These are phyloP conservation scores for Ogataea ganodermae DNA, from an alignment of 805 yeast species.

Conservation along the genomic window DNA sequence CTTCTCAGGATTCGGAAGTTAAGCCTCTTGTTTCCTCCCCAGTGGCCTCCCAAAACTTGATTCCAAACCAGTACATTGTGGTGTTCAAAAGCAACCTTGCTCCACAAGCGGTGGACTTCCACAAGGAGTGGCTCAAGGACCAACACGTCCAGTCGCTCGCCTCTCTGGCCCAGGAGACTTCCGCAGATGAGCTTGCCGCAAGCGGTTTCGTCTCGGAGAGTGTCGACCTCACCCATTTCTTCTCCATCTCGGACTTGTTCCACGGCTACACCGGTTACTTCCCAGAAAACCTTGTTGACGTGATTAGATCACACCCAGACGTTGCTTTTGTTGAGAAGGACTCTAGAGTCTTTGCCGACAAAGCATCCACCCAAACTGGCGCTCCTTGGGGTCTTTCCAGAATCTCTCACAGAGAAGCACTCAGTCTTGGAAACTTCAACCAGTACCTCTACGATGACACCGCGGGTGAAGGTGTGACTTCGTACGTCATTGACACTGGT, in stretches of 20 bases:
- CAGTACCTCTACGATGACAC: slow-evolving; percentile 70
- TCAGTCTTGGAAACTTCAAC: slow-evolving; percentile 68
- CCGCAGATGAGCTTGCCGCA: slow-evolving; percentile 22
- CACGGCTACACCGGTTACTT: slow-evolving; percentile 87
- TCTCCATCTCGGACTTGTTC: slow-evolving; percentile 57
- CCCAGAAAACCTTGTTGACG: slow-evolving; percentile 70
- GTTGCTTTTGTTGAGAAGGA: slow-evolving; percentile 71
- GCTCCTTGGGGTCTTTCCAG: slow-evolving; percentile 96
- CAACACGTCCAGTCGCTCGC: slow-evolving; percentile 46
- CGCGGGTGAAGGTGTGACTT: slow-evolving; percentile 82
- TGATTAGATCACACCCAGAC: slow-evolving; percentile 58
- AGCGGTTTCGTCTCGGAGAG: slow-evolving; percentile 18
- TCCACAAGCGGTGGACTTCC: slow-evolving; percentile 58
- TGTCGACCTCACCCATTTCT: slow-evolving; percentile 63
- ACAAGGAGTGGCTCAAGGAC: slow-evolving; percentile 64
- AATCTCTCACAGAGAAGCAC: slow-evolving; percentile 76
- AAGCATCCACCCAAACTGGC: slow-evolving; percentile 69
- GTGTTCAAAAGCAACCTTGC: slow-evolving; percentile 72
- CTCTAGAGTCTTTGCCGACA: slow-evolving; percentile 64
- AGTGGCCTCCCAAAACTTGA: slow-evolving; percentile 45
- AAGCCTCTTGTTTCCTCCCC: slow-evolving; percentile 53
- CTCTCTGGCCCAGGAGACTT: slow-evolving; percentile 24
- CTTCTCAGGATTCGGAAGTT: background rate
- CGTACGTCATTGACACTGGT: slow-evolving; percentile 92
- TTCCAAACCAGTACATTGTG: slow-evolving; percentile 80